Percentiles rank a stretch among this genome's conserved stretches.
Conservation (phyloP, 2,329 filamentous ascomycete genomes). For the Colletotrichum endophyticum region DNA sequence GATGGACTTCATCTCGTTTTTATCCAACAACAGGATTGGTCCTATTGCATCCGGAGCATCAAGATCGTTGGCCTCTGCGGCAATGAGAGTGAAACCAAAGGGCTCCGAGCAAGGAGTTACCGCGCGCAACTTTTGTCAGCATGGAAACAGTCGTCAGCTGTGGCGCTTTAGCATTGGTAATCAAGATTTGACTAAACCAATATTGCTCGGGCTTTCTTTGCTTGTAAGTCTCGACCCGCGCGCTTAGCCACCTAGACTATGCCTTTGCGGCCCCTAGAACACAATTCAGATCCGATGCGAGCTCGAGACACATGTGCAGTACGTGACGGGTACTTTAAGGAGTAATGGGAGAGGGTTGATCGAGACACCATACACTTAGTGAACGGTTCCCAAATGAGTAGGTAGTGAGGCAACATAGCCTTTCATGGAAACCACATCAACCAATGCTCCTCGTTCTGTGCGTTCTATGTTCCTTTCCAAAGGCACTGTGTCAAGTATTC, state of each 20-base stretch:
- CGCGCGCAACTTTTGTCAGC: not conserved
- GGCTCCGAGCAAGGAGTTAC: not conserved
- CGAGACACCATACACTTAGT: not conserved
- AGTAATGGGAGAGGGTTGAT: not conserved
- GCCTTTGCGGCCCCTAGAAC: not conserved
- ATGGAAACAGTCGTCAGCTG: not conserved
- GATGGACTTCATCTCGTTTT: not conserved
- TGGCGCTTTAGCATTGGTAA: not conserved
- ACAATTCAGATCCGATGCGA: not conserved
- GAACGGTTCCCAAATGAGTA: not conserved
- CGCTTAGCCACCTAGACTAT: not conserved
- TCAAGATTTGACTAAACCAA: not conserved
- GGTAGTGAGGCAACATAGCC: not conserved
- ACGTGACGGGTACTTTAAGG: not conserved
- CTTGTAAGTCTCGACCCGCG: not conserved
- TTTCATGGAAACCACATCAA: not conserved
- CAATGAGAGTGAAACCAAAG: not conserved
- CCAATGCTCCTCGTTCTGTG: not conserved
- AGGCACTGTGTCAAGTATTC: not conserved
- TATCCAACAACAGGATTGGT: not conserved
- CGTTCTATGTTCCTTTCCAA: not conserved
- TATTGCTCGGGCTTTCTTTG: not conserved
- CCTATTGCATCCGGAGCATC: not conserved
- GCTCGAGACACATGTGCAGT: not conserved
- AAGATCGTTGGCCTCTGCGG: not conserved